These are phyloP conservation scores for Artemisia argyi DNA, from an alignment of 129 eudicot species.

Conservation along the genomic window DNA sequence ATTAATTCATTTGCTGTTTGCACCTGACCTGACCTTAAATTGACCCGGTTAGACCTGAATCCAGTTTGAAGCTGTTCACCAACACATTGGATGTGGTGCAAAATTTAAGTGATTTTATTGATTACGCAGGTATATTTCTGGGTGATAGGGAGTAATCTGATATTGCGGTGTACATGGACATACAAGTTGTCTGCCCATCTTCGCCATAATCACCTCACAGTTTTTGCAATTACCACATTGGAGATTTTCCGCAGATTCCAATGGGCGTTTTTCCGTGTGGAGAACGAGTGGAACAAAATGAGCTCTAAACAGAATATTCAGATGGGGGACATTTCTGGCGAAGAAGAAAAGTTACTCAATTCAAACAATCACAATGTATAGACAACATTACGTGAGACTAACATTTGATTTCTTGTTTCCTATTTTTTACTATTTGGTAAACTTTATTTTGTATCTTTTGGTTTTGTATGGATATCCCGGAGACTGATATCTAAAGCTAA, in stretches of 20 bases:
- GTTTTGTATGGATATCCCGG: slow-evolving; percentile 10
- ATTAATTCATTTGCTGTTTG: neutral
- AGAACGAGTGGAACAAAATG: slow-evolving; percentile 87
- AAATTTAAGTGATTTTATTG: neutral
- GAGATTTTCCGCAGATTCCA: slow-evolving; percentile 92
- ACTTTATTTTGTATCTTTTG: slow-evolving; percentile 17
- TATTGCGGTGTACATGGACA: slow-evolving; percentile 94
- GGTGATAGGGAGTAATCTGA: slow-evolving; percentile 90
- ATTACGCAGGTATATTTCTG: slow-evolving; percentile 69
- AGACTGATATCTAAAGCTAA: neutral
- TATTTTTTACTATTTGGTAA: slow-evolving; percentile 13
- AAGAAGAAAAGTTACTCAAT: slow-evolving; percentile 71
- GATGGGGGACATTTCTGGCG: slow-evolving; percentile 44
- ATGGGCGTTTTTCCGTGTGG: slow-evolving; percentile 96
- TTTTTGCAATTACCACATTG: slow-evolving; percentile 69
- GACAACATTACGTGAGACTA: slow-evolving; percentile 2
- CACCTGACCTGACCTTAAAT: neutral
- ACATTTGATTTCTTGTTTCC: slow-evolving; percentile 7
- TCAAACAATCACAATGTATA: slow-evolving; percentile 70
- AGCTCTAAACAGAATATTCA: slow-evolving; percentile 56
- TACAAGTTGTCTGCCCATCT: slow-evolving; percentile 98
- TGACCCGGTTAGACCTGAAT: neutral
- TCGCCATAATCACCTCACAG: slow-evolving; percentile 84
- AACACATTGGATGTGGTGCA: neutral
- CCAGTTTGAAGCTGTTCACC: neutral